phyloP scores from a whole-genome alignment of 2,329 filamentous ascomycete species.

The Fusarium siculi region DNA sequence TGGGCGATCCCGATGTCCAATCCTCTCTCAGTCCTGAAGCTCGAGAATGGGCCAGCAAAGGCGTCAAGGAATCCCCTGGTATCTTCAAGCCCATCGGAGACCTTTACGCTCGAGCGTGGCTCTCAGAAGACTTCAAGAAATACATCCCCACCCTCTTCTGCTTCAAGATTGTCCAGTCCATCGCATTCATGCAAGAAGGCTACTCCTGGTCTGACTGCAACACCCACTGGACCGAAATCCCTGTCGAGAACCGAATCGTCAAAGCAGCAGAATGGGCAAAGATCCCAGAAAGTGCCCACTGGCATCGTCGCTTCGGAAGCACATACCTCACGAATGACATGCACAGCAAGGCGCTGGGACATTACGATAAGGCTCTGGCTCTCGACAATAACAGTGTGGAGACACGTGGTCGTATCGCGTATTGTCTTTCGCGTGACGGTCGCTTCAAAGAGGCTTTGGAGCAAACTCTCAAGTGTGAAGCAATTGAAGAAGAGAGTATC shows the following conservation, averaged over 20 bases:
- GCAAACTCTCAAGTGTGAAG: constrained; percentile 51
- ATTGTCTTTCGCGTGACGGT: constrained; percentile 52
- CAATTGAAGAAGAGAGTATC: constrained; percentile 48
- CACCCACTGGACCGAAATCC: constrained; percentile 50
- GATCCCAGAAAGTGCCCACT: constrained; percentile 50
- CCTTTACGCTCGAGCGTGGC: constrained; percentile 53
- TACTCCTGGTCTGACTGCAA: constrained; percentile 52
- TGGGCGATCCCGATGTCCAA: constrained; percentile 48
- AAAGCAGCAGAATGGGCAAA: constrained; percentile 53
- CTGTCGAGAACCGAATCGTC: constrained; percentile 49
- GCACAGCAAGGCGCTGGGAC: constrained; percentile 48
- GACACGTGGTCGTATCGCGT: constrained; percentile 54
- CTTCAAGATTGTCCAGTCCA: constrained; percentile 56
- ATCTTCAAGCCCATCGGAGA: constrained; percentile 53
- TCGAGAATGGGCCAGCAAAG: constrained; percentile 46
- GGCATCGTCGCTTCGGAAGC: constrained; percentile 53
- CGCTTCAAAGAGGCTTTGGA: constrained; percentile 51
- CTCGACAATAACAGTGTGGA: constrained; percentile 53
- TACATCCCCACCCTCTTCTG: constrained; percentile 56
- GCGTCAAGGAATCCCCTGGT: constrained; percentile 40
- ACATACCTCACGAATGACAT: constrained; percentile 53
- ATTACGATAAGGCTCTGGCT: constrained; percentile 51
- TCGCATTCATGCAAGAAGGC: constrained; percentile 53
- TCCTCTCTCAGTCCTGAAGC: constrained; percentile 45
- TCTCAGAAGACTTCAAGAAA: constrained; percentile 47